phyloP scores from a whole-genome alignment of 1,284 basidiomycete species.

The Pseudozyma hubeiensis region DNA sequence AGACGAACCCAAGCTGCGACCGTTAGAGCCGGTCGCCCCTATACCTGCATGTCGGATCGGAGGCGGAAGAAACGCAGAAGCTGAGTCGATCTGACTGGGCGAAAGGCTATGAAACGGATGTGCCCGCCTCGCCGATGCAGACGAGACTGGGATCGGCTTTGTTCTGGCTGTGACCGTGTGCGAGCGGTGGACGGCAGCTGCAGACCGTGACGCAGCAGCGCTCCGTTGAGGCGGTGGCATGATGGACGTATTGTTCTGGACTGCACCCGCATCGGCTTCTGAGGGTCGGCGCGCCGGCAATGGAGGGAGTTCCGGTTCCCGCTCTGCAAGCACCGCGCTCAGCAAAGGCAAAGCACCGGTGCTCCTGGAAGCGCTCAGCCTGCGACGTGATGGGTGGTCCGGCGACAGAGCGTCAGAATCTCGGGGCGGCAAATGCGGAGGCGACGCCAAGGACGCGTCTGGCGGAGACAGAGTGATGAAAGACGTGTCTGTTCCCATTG shows the following conservation, averaged over 20 bases:
- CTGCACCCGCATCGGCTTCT: conserved; percentile 4
- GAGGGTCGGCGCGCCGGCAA: conserved; percentile 23
- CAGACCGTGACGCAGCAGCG: conserved; percentile 4
- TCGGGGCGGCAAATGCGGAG: conserved; percentile 25
- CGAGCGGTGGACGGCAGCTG: conserved; percentile 16
- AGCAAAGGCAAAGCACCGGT: conserved; percentile 29
- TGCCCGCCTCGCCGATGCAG: conserved; percentile 9
- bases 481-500: not conserved
- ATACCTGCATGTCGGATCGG: conserved; percentile 20
- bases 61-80: conserved; percentile 22
- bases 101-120: conserved; percentile 18
- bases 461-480: conserved; percentile 6
- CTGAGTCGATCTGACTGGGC: conserved; percentile 18
- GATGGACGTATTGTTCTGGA: conserved; percentile 16
- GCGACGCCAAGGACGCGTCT: conserved; percentile 1
- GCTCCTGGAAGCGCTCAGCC: conserved; percentile 40
- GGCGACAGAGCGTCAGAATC: not conserved
- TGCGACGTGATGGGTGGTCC: conserved; percentile 11
- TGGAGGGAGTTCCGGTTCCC: conserved; percentile 11
- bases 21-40: conserved; percentile 4
- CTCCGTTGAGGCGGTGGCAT: conserved; percentile 41
- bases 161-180: conserved; percentile 33
- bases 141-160: conserved; percentile 25
- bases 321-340: conserved; percentile 2
- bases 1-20: conserved; percentile 31